Evolutionary conservation across 768 basidiomycete genomes (phyloP).

Genomic region (Lentinula guzmanii): DNA sequence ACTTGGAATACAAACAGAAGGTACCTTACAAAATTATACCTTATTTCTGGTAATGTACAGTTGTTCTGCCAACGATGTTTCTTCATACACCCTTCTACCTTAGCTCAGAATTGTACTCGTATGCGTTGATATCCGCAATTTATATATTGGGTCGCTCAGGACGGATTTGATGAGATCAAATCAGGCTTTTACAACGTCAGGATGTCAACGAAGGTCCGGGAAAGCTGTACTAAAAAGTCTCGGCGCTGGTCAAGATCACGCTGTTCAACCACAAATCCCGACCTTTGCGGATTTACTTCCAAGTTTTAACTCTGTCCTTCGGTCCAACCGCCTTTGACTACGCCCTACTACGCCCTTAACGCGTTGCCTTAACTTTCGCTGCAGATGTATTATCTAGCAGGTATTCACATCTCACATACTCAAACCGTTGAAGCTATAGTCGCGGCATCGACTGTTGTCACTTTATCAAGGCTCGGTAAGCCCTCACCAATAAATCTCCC

Average conservation of each 20-base stretch:
- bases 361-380: background rate
- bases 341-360: too few relatives aligned
- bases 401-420: slow-evolving; percentile 14
- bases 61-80: background rate
- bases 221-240: too few relatives aligned
- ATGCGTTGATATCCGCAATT: too few relatives aligned
- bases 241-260: too few relatives aligned
- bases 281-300: too few relatives aligned
- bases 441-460: background rate
- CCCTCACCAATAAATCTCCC: too few relatives aligned
- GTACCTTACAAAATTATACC: slow-evolving; percentile 24
- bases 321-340: background rate
- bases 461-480: background rate
- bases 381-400: slow-evolving; percentile 15
- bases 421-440: slow-evolving; percentile 16
- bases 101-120: background rate
- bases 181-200: too few relatives aligned
- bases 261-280: too few relatives aligned
- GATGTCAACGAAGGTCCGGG: too few relatives aligned
- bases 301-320: background rate
- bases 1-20: slow-evolving; percentile 22
- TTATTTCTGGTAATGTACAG: slow-evolving; percentile 11
- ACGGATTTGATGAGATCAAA: too few relatives aligned
- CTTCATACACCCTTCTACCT: background rate
- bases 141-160: too few relatives aligned